Base-by-base conservation (phyloP, 805 yeast genomes). In the Brettanomyces custersianus region DNA sequence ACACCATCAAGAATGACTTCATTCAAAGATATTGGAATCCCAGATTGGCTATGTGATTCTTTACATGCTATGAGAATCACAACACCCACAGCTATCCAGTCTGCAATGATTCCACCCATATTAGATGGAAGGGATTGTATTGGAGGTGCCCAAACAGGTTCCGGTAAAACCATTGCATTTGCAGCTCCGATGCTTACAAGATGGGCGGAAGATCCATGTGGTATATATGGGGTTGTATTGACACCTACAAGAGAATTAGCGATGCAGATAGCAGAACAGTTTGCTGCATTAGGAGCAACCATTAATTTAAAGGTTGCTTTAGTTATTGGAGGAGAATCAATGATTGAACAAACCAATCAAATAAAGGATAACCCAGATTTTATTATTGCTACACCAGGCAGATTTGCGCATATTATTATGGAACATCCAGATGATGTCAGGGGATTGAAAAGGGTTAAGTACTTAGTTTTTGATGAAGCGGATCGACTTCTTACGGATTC, bases 101-200 rank as follows among this genome's bases (percentile, higher is more conserved):
- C 64, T 7, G 84, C 86, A 4, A 86, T 96, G 54, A 90, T 92
- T 32, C 97, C 97, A 1, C 73, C 80, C 38, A 83, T 92, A 39
- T 54, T 92, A 26, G 67, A 66, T 29, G 96, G 94, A 6, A 72
- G 78, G 46, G 95, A 88, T 56, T 88, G 96, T 60, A 90, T 92
- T 35, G 99, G 98, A 35, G 98, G 98, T 29, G 98, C 98, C 22
- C 83, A 83, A 57, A 92, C 98, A 0, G 98, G 98, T 60, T 80
- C 94, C 13, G 98, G 98, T 72, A 92, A 92, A 55, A 92, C 98
- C 2, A 77, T 92, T 17, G 96, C 97, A 1, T 92, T 92, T 68
- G 97, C 90, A 1, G 94, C 86, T n/a, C 98, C 98, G 2, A 90
- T 92, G 85, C 65, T 92, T 38, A 76, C 94, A 1, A 70, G 80